Base-by-base conservation (phyloP, 2,329 filamentous ascomycete genomes). In the Plectosphaerella sp. region DNA sequence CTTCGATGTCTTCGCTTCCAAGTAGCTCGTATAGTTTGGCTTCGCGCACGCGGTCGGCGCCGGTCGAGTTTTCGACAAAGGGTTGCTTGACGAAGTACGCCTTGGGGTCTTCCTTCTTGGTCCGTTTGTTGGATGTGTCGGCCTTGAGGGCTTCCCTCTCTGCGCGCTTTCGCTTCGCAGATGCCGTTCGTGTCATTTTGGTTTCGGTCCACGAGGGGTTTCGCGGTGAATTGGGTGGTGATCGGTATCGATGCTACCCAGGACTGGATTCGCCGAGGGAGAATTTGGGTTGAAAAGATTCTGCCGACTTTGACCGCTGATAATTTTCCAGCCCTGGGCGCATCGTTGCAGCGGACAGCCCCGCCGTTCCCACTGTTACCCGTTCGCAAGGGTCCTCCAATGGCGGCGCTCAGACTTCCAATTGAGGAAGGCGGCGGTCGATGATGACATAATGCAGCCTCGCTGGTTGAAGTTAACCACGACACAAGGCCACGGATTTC, bases 1-100 rank as follows among this genome's bases (percentile, higher is more conserved):
- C 77, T 14, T 69, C 66, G 16, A 70, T 68, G 58, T 84, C 80
- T 57, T 84, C 80, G 58, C 81, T 85, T 33, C 80, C 79, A 1
- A 88, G 76, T 1, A 79, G 69, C 22, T 86, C 78, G 64, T 87
- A 88, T 3, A 87, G 71, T 3, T 70, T 68, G 3, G 79, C 79
- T 61, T 86, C 83, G 56, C 81, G 72, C 59, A 76, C 78, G 54
- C 81, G 75, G 53, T 84, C 79, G 37, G 80, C 77, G 45, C 72
- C 71, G 49, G 69, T 71, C 10, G 75, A 73, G 6, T 76, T 69
- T 55, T 82, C 78, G 58, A 77, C 65, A 58, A 86, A 86, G 4
- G 67, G 68, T 35, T 61, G 59, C 54, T 69, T 69, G 48, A 68
- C 67, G 25, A 70, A 56, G 8, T 59, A 58, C 6, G 61, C 59